Percentiles rank a stretch among this genome's conserved stretches.
These are phyloP conservation scores for Pharus latifolius DNA, from an alignment of 176 grass and related monocot species.

Conservation along the genomic window DNA sequence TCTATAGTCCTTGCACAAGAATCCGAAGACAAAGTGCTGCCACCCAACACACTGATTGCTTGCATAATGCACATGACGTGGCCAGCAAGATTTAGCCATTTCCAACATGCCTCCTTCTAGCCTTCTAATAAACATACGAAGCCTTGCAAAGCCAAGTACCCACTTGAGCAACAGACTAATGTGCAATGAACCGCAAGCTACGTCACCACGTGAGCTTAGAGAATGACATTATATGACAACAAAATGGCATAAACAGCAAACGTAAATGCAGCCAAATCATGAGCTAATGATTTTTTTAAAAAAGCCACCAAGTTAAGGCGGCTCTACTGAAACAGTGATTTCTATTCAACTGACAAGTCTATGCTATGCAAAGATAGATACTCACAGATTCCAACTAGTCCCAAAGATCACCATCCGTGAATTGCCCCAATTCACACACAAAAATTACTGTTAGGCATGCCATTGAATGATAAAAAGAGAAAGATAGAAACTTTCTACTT, in stretches of 20 bases:
- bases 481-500: constrained; percentile 1
- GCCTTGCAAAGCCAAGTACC: neutral
- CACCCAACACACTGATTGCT: neutral
- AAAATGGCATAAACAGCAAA: neutral
- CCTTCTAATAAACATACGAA: neutral
- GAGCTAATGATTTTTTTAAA: no score
- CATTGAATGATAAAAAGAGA: neutral
- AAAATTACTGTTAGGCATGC: neutral
- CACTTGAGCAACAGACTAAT: neutral
- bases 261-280: neutral
- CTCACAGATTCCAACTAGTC: no score
- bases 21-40: neutral
- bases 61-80: neutral
- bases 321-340: neutral
- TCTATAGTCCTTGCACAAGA: neutral
- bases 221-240: neutral
- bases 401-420: neutral
- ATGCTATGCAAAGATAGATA: neutral
- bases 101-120: neutral
- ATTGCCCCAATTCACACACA: neutral
- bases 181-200: neutral
- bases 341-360: neutral
- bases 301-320: neutral
- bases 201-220: neutral
- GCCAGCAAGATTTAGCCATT: neutral